phyloP scores from a whole-genome alignment of 352 stramenopile species.

The Globisporangium megalacanthum region DNA sequence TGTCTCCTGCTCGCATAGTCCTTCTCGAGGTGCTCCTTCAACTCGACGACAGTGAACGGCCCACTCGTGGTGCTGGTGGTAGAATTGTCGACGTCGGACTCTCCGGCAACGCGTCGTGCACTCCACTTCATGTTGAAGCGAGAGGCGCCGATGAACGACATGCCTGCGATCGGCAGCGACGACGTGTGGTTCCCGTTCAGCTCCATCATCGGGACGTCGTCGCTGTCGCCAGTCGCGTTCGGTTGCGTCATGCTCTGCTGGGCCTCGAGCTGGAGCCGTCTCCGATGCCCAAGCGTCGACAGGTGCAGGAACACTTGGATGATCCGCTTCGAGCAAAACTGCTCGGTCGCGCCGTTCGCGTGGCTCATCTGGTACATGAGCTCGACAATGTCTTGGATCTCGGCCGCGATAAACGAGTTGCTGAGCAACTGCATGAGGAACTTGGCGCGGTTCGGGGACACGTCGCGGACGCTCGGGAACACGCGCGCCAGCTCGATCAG shows the following conservation, averaged over 20 bases:
- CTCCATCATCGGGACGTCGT: slow-evolving; percentile 68
- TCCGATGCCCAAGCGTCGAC: slow-evolving; percentile 50
- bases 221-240: slow-evolving; percentile 17
- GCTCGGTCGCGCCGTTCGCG: slow-evolving; percentile 26
- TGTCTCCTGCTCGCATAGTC: slow-evolving; percentile 25
- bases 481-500: slow-evolving; percentile 56
- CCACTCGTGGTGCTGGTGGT: slow-evolving; percentile 18
- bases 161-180: slow-evolving; percentile 57
- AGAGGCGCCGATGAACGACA: slow-evolving; percentile 58
- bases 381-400: slow-evolving; percentile 65
- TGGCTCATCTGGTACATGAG: slow-evolving; percentile 51
- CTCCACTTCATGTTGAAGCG: slow-evolving; percentile 63
- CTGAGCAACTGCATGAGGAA: slow-evolving; percentile 49
- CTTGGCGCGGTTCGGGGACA: slow-evolving; percentile 35
- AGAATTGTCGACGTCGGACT: slow-evolving; percentile 13
- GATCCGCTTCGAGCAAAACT: slow-evolving; percentile 48
- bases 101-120: slow-evolving; percentile 27
- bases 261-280: slow-evolving; percentile 3
- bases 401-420: slow-evolving; percentile 40
- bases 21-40: slow-evolving; percentile 54
- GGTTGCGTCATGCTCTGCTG: neutral
- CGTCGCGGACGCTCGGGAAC: slow-evolving; percentile 45
- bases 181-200: slow-evolving; percentile 40
- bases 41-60: slow-evolving; percentile 44
- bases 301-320: slow-evolving; percentile 65